phyloP scores from a whole-genome alignment of 441 rosid genomes.

The Mallotus repandus region DNA sequence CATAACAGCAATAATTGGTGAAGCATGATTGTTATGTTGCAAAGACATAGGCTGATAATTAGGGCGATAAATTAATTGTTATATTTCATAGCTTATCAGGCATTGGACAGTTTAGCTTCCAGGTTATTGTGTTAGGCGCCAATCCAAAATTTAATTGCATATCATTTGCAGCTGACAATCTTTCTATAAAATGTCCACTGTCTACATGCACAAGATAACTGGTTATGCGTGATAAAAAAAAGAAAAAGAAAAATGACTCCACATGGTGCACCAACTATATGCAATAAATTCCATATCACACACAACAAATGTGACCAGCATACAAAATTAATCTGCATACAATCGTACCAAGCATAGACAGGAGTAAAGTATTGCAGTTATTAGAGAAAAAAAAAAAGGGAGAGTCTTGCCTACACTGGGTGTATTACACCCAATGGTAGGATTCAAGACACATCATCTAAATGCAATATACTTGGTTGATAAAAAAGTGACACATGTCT shows the following conservation, averaged over 20 bases:
- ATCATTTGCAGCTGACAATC: no score
- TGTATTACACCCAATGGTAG: no score
- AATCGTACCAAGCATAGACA: background rate
- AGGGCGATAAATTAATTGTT: background rate
- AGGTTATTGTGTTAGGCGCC: background rate
- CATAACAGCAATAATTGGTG: background rate
- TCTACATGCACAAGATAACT: background rate
- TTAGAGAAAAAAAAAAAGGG: no score
- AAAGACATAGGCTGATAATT: background rate
- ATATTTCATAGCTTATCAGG: background rate
- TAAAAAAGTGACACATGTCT: no score
- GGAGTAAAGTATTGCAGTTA: background rate
- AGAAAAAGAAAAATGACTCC: background rate
- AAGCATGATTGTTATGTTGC: background rate
- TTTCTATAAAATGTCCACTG: no score
- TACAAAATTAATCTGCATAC: background rate
- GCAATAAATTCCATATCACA: background rate
- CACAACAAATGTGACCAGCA: background rate
- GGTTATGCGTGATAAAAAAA: background rate
- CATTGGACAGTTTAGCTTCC: background rate
- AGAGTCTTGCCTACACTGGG: no score
- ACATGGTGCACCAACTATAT: background rate
- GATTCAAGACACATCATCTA: no score
- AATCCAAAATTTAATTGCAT: no score
- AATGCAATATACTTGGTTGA: no score